Evolutionary conservation across 2,329 filamentous ascomycete species (phyloP), one percentile per base, ranked within the genome.

Genomic region (Fusarium sp.): DNA sequence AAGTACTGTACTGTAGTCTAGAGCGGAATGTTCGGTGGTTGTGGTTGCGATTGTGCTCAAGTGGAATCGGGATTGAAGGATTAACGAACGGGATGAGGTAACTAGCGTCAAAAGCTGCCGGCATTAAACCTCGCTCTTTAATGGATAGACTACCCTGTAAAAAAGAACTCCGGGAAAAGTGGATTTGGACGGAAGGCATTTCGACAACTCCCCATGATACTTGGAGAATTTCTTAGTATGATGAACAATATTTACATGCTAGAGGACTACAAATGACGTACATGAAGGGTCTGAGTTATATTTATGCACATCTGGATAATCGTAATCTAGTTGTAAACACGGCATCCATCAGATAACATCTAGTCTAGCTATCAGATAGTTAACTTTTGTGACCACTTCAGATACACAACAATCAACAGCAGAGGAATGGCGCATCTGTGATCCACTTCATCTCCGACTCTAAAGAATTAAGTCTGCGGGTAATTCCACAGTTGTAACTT

Each of bases 11-110:
- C 24, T n/a, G 24, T 47, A 34, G 30, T 51, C 30, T 13, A 51
- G 24, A 51, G 22, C 60, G 65, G 66, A 70, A 63, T 62, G 38
- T 45, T 51, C 61, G 66, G 55, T 29, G 32, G 53, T 41, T 49
- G 29, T 41, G 18, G 11, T 13, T 30, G 54, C 22, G 32, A 47
- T 40, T 49, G 18, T 43, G 22, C 8, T 18, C 32, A 49, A 12
- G 38, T 53, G 47, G 65, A 40, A 52, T 43, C 46, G 20, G 58
- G 45, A 55, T 30, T 47, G 12, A 51, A 34, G 22, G 16, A 38
- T 38, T 51, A 8, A 34, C 16, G 6, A 32, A 38, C 46, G 46
- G 52, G 57, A 56, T 34, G 58, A 41, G 58, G 41, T 52, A 61
- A 45, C 49, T 67, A 56, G 62, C 34, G 58, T 13, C 20, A 25